Base-by-base conservation (phyloP, 2,329 filamentous ascomycete species). In the Aureobasidium sp. region DNA sequence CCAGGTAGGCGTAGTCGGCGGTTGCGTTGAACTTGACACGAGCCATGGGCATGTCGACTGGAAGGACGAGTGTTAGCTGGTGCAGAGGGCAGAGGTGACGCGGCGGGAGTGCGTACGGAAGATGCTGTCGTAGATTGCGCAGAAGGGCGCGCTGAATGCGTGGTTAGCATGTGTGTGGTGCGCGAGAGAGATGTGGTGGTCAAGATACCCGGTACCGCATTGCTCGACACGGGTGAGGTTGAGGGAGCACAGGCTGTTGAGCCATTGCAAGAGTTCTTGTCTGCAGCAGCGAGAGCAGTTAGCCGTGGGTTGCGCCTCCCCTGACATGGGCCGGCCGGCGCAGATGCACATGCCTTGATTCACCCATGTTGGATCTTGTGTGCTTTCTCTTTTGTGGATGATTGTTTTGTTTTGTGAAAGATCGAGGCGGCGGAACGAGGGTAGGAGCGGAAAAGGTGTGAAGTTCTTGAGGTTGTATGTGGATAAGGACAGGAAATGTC, bases 181-280 rank as follows among this genome's bases (percentile, higher is more conserved):
- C 13, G 23, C 4, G n/a, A 21, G 33, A 29, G 25, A 15, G 11
- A 4, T 3, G n/a, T n/a, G 23, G 54, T 17, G 4, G 13, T 35
- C 57, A 40, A 65, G 81, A 69, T 86, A 97, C 93, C 93, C 94
- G 71, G 93, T 97, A 74, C 94, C 94, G 75, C 93, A 97, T 82
- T 99, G 94, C 80, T 99, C 94, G 74, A 99, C 90, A 78, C 96
- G 97, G 70, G 82, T 97, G 70, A 99, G 86, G 79, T 97, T 99
- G 71, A 99, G 87, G 79, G 96, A 91, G 55, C 99, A 86, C 64
- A 99, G 88, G 82, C 89, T 93, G 82, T 99, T 99, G 67, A 97
- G 81, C 94, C 94, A 99, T 78, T 86, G 84, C 69, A 99, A 82
- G 69, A 99, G 85, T 80, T 99, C 94, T 79, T 99, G 94, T 81